These are phyloP conservation scores for Pythium aristosporum DNA, from an alignment of 352 stramenopile genomes.

Conservation along the genomic window DNA sequence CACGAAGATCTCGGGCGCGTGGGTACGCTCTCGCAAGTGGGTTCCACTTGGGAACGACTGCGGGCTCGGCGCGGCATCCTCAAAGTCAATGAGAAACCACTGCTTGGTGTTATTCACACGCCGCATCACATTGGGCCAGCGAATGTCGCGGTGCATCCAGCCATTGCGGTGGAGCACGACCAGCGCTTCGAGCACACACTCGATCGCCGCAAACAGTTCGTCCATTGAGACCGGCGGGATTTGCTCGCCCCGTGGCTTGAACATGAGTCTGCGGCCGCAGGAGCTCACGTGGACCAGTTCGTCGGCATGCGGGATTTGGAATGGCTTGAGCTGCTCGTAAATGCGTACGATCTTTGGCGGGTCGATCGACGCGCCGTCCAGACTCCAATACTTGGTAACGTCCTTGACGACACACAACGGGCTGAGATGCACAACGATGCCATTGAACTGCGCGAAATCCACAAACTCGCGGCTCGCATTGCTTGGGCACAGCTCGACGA, in stretches of 20 bases:
- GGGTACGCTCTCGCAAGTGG: neutral
- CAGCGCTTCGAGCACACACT: slow-evolving; percentile 11
- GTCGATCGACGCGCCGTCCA: neutral
- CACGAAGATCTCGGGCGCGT: slow-evolving; percentile 18
- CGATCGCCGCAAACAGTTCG: slow-evolving; percentile 4
- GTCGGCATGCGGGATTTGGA: neutral
- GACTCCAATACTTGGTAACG: neutral
- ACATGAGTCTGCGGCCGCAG: neutral
- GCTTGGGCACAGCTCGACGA: neutral
- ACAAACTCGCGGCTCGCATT: neutral
- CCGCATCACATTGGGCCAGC: neutral
- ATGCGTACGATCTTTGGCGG: neutral
- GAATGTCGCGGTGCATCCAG: slow-evolving; percentile 21
- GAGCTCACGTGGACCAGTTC: neutral
- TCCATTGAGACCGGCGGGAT: neutral
- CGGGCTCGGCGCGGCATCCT: neutral
- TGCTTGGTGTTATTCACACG: neutral
- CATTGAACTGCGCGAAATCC: neutral
- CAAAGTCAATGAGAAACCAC: slow-evolving; percentile 7
- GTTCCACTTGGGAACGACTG: neutral
- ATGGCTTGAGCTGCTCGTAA: neutral
- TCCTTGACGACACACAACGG: neutral
- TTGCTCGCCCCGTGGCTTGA: neutral
- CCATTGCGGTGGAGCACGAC: slow-evolving; percentile 4
- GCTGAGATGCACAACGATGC: neutral